These are phyloP conservation scores for Petunia axillaris DNA, from an alignment of 257 asterid genomes.

Conservation along the genomic window DNA sequence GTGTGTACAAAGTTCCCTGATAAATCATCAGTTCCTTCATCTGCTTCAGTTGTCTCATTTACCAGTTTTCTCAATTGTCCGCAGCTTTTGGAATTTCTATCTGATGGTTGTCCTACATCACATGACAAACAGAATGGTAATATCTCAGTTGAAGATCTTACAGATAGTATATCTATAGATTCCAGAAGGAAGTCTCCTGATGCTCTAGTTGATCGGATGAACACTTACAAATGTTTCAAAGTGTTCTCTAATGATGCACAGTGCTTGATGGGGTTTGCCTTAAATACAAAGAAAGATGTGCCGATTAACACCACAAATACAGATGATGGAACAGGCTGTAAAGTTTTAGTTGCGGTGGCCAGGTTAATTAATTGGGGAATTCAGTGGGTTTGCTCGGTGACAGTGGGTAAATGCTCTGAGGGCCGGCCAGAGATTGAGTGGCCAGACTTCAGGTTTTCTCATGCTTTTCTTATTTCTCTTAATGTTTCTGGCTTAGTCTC, in stretches of 20 bases:
- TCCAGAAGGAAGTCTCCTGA: constrained; percentile 34
- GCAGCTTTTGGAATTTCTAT: constrained; percentile 54
- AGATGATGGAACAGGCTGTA: constrained; percentile 44
- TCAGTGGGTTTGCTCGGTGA: constrained; percentile 75
- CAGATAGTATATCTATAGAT: constrained; percentile 32
- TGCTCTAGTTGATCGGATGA: constrained; percentile 35
- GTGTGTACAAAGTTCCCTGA: constrained; percentile 66
- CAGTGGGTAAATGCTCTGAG: constrained; percentile 55
- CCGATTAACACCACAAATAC: constrained; percentile 34
- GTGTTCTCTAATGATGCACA: constrained; percentile 76
- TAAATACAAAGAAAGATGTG: constrained; percentile 39
- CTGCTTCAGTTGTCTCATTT: constrained; percentile 64
- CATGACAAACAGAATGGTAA: constrained; percentile 38
- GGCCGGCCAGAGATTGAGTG: constrained; percentile 57
- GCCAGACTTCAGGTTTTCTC: constrained; percentile 78
- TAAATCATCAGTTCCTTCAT: constrained; percentile 50
- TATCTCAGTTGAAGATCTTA: constrained; percentile 40
- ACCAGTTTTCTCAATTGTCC: constrained; percentile 63
- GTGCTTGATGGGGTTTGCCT: constrained; percentile 74
- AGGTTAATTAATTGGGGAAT: constrained; percentile 73
- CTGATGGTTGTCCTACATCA: constrained; percentile 45
- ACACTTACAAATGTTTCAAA: constrained; percentile 60
- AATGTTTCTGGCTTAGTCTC: constrained; percentile 67
- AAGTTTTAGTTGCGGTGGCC: constrained; percentile 59
- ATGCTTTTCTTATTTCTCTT: constrained; percentile 73